These are phyloP conservation scores for Coffea humblotiana DNA, from an alignment of 305 asterid species.

Conservation along the genomic window DNA sequence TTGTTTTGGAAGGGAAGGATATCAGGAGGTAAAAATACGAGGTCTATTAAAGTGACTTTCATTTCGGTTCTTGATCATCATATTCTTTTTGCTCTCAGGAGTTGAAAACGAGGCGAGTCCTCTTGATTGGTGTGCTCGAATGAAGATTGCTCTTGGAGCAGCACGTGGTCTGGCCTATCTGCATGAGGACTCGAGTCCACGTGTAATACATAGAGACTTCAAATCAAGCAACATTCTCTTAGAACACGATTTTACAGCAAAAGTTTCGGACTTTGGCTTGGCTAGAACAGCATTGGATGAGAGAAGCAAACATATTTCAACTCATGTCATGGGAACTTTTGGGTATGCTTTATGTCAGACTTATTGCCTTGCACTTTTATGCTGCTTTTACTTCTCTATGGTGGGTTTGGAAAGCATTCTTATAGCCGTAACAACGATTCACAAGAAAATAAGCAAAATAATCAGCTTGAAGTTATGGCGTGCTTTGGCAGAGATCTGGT, in stretches of 20 bases:
- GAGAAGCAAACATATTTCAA: constrained; percentile 66
- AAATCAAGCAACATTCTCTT: constrained; percentile 86
- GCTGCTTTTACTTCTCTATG: neutral
- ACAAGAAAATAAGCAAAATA: neutral
- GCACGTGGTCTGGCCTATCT: constrained; percentile 89
- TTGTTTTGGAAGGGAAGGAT: neutral
- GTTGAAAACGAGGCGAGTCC: constrained; percentile 60
- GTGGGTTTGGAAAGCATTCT: neutral
- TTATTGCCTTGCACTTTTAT: too few relatives aligned
- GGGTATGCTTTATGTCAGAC: constrained; percentile 47
- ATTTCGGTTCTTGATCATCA: neutral
- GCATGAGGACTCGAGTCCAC: constrained; percentile 96
- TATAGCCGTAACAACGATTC: neutral
- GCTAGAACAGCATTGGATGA: constrained; percentile 89
- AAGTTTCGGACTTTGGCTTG: constrained; percentile 92
- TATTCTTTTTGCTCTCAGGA: constrained; percentile 42
- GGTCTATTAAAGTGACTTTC: neutral
- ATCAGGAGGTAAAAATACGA: neutral
- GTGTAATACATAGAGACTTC: constrained; percentile 94
- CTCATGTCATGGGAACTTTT: constrained; percentile 96
- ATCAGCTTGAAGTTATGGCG: neutral
- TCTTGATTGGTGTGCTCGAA: constrained; percentile 77
- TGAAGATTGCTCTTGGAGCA: constrained; percentile 88
- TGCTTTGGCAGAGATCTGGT: neutral
- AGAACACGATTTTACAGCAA: constrained; percentile 78